A percentile compares a stretch with the other conserved stretches of the same genome.
phyloP scores from a whole-genome alignment of 2,329 filamentous ascomycete genomes.

The Graphilbum ipis-grandicollis region DNA sequence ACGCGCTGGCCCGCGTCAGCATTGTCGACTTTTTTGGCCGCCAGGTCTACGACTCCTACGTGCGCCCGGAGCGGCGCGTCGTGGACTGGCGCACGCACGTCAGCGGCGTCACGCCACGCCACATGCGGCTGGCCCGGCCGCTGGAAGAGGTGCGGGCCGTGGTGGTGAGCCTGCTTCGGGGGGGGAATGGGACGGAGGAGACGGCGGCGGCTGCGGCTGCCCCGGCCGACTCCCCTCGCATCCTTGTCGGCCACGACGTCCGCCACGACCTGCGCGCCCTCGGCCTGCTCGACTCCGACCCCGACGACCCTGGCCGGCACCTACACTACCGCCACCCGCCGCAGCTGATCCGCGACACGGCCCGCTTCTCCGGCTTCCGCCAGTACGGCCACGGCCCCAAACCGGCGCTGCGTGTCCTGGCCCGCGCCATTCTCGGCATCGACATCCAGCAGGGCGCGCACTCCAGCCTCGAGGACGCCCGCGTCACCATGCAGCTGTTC shows the following conservation, averaged over 20 bases:
- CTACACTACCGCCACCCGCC: constrained; percentile 41
- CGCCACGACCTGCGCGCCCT: constrained; percentile 64
- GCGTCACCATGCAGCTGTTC: constrained; percentile 81
- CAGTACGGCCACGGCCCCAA: constrained; percentile 51
- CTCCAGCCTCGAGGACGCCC: constrained; percentile 61
- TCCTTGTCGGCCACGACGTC: constrained; percentile 72
- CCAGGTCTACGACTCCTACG: constrained; percentile 88
- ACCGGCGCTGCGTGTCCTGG: constrained; percentile 45
- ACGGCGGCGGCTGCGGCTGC: no score
- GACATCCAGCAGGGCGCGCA: constrained; percentile 48
- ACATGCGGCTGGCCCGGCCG: constrained; percentile 50
- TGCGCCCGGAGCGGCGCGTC: constrained; percentile 58
- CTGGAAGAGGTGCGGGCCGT: constrained; percentile 65
- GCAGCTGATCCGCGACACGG: constrained; percentile 70
- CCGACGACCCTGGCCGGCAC: not conserved
- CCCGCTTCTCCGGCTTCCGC: constrained; percentile 57
- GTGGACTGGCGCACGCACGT: constrained; percentile 83
- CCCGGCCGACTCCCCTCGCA: constrained; percentile 20
- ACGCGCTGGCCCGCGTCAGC: constrained; percentile 70
- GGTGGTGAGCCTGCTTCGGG: constrained; percentile 50
- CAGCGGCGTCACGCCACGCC: constrained; percentile 60
- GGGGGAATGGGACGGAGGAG: no score
- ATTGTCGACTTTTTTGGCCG: constrained; percentile 86
- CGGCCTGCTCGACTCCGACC: constrained; percentile 30
- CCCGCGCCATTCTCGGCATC: constrained; percentile 36